phyloP scores from a whole-genome alignment of 2,329 filamentous ascomycete genomes.

The Penicillium sp. region DNA sequence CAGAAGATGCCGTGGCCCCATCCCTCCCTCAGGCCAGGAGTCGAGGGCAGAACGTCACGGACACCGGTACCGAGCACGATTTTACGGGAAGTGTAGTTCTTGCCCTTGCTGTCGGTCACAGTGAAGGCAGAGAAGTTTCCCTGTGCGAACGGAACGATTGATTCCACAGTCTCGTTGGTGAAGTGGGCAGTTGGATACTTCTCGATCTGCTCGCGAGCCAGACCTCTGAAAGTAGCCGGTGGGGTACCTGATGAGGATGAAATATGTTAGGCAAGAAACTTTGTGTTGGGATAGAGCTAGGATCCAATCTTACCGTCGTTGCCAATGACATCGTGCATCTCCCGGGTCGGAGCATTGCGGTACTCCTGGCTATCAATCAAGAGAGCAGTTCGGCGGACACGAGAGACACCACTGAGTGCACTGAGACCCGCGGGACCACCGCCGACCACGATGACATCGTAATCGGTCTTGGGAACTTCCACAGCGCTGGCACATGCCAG shows the following conservation, averaged over 20 bases:
- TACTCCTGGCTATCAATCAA: conserved; percentile 61
- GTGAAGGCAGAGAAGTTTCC: conserved; percentile 50
- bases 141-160: conserved; percentile 15
- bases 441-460: conserved; percentile 59
- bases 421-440: conserved; percentile 59
- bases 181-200: conserved; percentile 53
- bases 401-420: conserved; percentile 58
- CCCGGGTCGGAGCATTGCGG: conserved; percentile 56
- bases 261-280: not conserved
- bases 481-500: conserved; percentile 23
- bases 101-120: conserved; percentile 40
- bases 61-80: conserved; percentile 61
- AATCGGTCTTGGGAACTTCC: conserved; percentile 37
- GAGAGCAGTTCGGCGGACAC: conserved; percentile 56
- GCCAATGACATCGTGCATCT: conserved; percentile 63
- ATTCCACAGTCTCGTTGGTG: conserved; percentile 50
- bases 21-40: conserved; percentile 55
- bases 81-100: conserved; percentile 51
- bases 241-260: conserved; percentile 3
- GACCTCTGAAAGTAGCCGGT: conserved; percentile 55
- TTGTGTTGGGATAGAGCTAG: not conserved
- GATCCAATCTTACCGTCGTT: conserved; percentile 52
- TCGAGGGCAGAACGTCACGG: conserved; percentile 55
- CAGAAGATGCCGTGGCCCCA: conserved; percentile 63
- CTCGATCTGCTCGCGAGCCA: conserved; percentile 54